These are phyloP conservation scores for Fusarium sp. DNA, from an alignment of 2,329 filamentous ascomycete species.

Conservation along the genomic window DNA sequence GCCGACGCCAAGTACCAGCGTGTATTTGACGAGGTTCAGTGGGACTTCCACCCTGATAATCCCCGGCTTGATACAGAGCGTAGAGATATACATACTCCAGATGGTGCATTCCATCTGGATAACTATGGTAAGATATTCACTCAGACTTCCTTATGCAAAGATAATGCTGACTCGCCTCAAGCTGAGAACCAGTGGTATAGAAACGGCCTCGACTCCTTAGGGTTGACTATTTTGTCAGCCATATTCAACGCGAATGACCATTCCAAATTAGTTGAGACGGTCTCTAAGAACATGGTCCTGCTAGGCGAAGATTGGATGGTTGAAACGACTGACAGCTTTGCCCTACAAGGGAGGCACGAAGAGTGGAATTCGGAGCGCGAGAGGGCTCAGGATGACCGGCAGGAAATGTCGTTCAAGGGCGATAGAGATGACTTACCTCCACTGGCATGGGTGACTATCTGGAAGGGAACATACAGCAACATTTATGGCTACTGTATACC, in stretches of 20 bases:
- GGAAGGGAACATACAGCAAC: conserved; percentile 9
- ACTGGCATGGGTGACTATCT: conserved; percentile 5
- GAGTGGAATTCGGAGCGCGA: not conserved
- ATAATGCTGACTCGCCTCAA: not conserved
- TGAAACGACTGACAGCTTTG: not conserved
- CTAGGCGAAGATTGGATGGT: not conserved
- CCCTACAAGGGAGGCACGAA: not conserved
- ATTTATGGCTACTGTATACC: conserved; percentile 3
- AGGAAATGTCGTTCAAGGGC: conserved; percentile 3
- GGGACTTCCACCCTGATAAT: conserved; percentile 6
- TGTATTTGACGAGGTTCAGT: not conserved
- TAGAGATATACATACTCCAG: not conserved
- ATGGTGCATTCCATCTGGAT: not conserved
- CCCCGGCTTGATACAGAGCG: not conserved
- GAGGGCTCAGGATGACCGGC: not conserved
- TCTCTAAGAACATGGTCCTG: not conserved
- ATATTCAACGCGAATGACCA: not conserved
- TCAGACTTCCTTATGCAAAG: no score
- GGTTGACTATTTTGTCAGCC: not conserved
- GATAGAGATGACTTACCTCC: not conserved
- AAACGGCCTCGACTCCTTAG: not conserved
- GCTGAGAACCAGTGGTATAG: not conserved
- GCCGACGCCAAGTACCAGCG: not conserved
- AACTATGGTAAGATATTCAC: not conserved
- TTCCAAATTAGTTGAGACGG: not conserved